Evolutionary conservation across 1,284 basidiomycete species (phyloP), one percentile per base, ranked within the genome.

Genomic region (Tetrapyrgos nigripes): DNA sequence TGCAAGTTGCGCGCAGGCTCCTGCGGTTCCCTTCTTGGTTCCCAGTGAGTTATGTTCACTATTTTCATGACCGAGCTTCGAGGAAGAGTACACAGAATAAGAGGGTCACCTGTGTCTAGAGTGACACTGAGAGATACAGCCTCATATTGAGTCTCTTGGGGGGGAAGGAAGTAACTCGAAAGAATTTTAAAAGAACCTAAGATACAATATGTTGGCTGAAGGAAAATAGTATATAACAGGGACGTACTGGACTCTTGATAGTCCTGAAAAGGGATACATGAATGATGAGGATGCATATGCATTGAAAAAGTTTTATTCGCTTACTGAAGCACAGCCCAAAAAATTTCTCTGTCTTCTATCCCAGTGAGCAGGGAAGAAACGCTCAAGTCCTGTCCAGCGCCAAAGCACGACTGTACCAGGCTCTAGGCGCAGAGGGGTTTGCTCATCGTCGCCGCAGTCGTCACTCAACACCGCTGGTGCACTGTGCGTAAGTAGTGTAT

Each of bases 231-330:
- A n/a, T n/a, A n/a, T n/a, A n/a, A n/a, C n/a, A n/a, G n/a, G n/a
- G n/a, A 64, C 73, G 59, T 68, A 90, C 89, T 79, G 67, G 89
- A 91, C 65, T 89, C 84, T 66, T 85, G 84, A 69, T 85, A 91
- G 68, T 91, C 89, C 89, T 91, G 59, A 4, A 53, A 27, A 53
- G n/a, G n/a, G n/a, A n/a, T n/a, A n/a, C n/a, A n/a, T 53, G 11
- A 5, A 31, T 51, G 19, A 65, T 47, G 19, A 19, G 26, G 29
- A 14, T 50, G n/a, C 55, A 53, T 24, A 61, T 26, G 11, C 17
- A 19, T 46, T 17, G 48, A 31, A 19, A 46, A 48, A 10, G 35
- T n/a, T 19, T 48, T 44, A n/a, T 49, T 49, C 27, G 76, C 85
- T 54, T 70, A 90, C 89, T 50, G 85, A 84, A 55, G 82, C 80